Percentiles rank a stretch among this genome's conserved stretches.
phyloP scores from a whole-genome alignment of 2,329 filamentous ascomycete genomes.

The Alternaria gansuensis region DNA sequence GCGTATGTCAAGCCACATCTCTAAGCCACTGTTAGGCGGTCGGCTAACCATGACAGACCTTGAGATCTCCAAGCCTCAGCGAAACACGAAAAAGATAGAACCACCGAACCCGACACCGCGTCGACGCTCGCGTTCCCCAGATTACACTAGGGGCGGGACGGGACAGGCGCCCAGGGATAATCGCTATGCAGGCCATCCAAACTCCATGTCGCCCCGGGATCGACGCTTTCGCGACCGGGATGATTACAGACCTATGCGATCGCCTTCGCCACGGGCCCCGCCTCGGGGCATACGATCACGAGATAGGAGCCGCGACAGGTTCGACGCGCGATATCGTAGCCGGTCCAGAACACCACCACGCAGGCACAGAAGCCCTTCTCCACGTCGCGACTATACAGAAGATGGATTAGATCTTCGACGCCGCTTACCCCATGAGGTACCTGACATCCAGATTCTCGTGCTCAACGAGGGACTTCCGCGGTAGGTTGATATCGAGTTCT shows the following conservation, averaged over 20 bases:
- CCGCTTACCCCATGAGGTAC: conserved; percentile 76
- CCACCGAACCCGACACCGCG: conserved; percentile 49
- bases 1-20: conserved; percentile 67
- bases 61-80: conserved; percentile 88
- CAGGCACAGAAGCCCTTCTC: conserved; percentile 74
- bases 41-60: conserved; percentile 69
- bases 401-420: conserved; percentile 77
- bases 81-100: conserved; percentile 71
- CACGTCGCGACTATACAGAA: conserved; percentile 61
- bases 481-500: conserved; percentile 27
- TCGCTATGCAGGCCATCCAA: conserved; percentile 50
- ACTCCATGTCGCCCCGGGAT: conserved; percentile 56
- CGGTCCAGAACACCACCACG: conserved; percentile 74
- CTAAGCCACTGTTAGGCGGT: neutral
- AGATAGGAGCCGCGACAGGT: conserved; percentile 57
- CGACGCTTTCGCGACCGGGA: conserved; percentile 66
- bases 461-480: conserved; percentile 70
- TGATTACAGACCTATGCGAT: conserved; percentile 63
- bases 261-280: conserved; percentile 56
- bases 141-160: conserved; percentile 61
- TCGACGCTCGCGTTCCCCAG: conserved; percentile 70
- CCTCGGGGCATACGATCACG: conserved; percentile 50
- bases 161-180: conserved; percentile 60
- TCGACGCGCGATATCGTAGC: conserved; percentile 61
- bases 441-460: conserved; percentile 88